Base-by-base conservation (phyloP, 1,284 basidiomycete species). In the Moniliella sp. region DNA sequence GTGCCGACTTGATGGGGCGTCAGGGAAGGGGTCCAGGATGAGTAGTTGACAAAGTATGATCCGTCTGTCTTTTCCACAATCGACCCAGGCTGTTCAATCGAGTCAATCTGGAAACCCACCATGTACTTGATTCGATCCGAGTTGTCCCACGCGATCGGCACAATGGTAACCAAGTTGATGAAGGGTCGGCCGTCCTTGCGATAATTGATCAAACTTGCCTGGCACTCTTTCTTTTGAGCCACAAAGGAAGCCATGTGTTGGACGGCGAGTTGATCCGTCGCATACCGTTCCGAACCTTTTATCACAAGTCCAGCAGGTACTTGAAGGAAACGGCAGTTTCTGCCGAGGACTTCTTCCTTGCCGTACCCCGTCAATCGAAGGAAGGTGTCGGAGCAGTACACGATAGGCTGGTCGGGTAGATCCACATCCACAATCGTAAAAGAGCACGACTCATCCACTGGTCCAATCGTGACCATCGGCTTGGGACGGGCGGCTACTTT, bases 341-440 rank as follows among this genome's bases (percentile, higher is more conserved):
- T 49, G 18, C 53, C 53, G 13, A 57, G 37, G 14, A 57, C 33
- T 68, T 63, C 45, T 76, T 73, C 7, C 4, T 45, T 34, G 10
- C 65, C 50, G 59, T 91, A 93, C 0, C 82, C 83, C 0, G 83
- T 93, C 39, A 93, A 67, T 15, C 67, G 65, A 50, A 68, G 74
- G 56, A 91, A 91, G 0, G 66, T 68, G 14, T 78, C 79, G 9
- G 75, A 78, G 36, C 78, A 80, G 48, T 86, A 91, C 7, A 91
- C 74, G 50, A 93, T 75, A 1, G 84, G 82, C 30, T 67, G 67
- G 51, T 93, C 83, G 45, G 72, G 72, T 30, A 76, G 66, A 9
- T 77, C 71, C 12, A 75, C 69, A 56, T 93, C 84, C 34, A 76
- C 76, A 31, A 94, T 77, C 42, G 78, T 69, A 59, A 94, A 93